phyloP scores from a whole-genome alignment of 306 rosid genomes.

The Castanospermum australe region DNA sequence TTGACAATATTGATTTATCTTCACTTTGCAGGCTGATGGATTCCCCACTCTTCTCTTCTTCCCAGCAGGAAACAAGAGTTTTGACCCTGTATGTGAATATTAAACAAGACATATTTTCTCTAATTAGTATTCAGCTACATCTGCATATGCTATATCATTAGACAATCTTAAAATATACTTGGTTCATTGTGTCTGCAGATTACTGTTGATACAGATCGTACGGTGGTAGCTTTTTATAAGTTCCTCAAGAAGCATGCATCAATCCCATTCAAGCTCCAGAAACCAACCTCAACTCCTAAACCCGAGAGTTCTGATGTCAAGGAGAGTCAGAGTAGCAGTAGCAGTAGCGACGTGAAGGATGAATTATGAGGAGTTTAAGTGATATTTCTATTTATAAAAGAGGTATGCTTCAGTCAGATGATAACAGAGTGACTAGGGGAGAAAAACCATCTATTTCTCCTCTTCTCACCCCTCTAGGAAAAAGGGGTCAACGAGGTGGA shows the following conservation, averaged over 20 bases:
- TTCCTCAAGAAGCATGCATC: conserved; percentile 92
- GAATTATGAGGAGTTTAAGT: conserved; percentile 56
- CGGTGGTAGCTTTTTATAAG: conserved; percentile 94
- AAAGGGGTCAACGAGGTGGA: background rate
- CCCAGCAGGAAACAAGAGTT: conserved; percentile 61
- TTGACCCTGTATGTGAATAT: conserved; percentile 47
- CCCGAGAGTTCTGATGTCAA: conserved; percentile 45
- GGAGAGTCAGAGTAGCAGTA: conserved; percentile 47
- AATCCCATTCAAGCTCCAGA: conserved; percentile 94
- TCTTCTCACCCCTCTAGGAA: background rate
- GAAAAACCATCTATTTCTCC: conserved; percentile 14
- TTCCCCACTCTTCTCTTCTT: conserved; percentile 54
- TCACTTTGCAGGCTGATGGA: conserved; percentile 52
- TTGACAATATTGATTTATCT: background rate
- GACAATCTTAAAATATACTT: background rate
- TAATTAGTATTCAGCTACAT: conserved; percentile 19
- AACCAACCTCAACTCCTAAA: conserved; percentile 62
- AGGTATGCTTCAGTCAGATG: conserved; percentile 24
- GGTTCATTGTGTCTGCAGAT: conserved; percentile 53
- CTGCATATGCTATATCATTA: background rate
- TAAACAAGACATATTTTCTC: conserved; percentile 4
- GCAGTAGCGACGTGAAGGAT: conserved; percentile 61
- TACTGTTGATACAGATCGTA: conserved; percentile 82
- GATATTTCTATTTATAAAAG: conserved; percentile 23
- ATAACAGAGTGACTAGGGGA: conserved; percentile 21